phyloP scores from a whole-genome alignment of 1,284 basidiomycete species.

The Pholiota adiposa region DNA sequence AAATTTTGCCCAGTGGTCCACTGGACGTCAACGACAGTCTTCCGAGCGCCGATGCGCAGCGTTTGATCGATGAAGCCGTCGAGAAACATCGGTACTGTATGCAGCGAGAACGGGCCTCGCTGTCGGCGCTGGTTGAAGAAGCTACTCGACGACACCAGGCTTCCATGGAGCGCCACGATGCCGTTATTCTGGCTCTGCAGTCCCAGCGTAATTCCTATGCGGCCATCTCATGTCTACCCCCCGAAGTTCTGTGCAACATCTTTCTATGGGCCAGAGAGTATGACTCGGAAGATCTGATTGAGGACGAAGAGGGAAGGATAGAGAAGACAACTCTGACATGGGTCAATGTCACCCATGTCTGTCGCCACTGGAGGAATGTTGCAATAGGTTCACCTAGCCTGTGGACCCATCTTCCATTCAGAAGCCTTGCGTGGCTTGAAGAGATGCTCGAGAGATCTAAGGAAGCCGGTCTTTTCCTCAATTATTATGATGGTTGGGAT shows the following conservation, averaged over 20 bases:
- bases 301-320: too few species aligned
- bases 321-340: neutral
- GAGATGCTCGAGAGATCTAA: slow-evolving; percentile 32
- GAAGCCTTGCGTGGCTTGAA: slow-evolving; percentile 23
- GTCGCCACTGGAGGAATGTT: slow-evolving; percentile 11
- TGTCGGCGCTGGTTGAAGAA: too few species aligned
- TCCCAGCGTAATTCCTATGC: too few species aligned
- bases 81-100: too few species aligned
- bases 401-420: slow-evolving; percentile 15
- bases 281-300: neutral
- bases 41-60: too few species aligned
- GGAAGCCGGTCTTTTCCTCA: slow-evolving; percentile 27
- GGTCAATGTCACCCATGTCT: slow-evolving; percentile 14
- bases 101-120: too few species aligned
- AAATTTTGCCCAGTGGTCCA: too few species aligned
- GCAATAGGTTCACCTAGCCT: slow-evolving; percentile 18
- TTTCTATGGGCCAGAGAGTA: neutral
- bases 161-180: too few species aligned
- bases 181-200: too few species aligned
- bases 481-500: slow-evolving; percentile 15
- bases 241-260: slow-evolving; percentile 30
- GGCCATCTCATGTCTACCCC: slow-evolving; percentile 14
- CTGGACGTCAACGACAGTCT: too few species aligned
- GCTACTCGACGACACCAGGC: too few species aligned
- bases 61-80: too few species aligned